These are phyloP conservation scores for Rhizophagus sp. DNA, from an alignment of 192 early-diverging fungal genomes.

Conservation along the genomic window DNA sequence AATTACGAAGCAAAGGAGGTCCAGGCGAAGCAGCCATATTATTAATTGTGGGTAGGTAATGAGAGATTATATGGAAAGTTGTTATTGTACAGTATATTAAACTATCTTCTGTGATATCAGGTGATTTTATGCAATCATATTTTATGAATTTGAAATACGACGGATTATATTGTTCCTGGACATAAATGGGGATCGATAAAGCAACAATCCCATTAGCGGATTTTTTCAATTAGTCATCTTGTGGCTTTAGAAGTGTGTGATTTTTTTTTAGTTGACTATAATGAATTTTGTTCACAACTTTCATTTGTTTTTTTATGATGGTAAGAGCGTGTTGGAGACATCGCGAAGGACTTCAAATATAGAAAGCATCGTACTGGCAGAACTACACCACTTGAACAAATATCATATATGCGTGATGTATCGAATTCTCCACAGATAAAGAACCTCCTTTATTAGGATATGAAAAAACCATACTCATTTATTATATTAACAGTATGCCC, in stretches of 20 bases:
- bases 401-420: constrained; percentile 28
- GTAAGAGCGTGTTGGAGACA: constrained; percentile 28
- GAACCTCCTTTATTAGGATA: too few species aligned
- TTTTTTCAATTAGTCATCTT: constrained; percentile 32
- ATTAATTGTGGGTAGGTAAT: constrained; percentile 32
- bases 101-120: constrained; percentile 23
- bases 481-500: too few species aligned
- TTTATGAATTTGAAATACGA: constrained; percentile 32
- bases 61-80: constrained; percentile 12
- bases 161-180: constrained; percentile 29
- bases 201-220: constrained; percentile 29
- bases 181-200: constrained; percentile 30
- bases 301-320: background rate
- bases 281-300: constrained; percentile 28
- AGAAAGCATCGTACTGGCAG: constrained; percentile 4
- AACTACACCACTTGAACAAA: constrained; percentile 30
- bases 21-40: constrained; percentile 32
- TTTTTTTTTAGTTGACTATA: constrained; percentile 18
- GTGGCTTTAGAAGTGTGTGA: constrained; percentile 32
- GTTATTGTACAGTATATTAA: constrained; percentile 16
- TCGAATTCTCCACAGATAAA: constrained; percentile 28
- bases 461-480: too few species aligned
- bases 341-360: constrained; percentile 31
- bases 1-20: constrained; percentile 32
- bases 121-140: constrained; percentile 26